Conservation (phyloP, 352 stramenopile genomes). For the Globisporangium sylvaticum region DNA sequence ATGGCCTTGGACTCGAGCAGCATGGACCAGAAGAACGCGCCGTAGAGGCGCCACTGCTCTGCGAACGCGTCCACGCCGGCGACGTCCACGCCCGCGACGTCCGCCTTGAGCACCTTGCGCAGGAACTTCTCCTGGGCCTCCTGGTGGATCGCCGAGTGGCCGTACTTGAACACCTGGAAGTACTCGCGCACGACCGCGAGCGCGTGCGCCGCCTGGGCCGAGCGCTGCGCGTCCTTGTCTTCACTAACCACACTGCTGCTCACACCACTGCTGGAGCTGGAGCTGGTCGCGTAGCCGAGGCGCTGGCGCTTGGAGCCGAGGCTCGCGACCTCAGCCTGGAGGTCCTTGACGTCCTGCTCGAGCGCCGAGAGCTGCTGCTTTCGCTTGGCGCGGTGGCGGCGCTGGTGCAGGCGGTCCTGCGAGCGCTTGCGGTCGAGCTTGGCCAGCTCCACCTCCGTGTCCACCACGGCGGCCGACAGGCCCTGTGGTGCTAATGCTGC, state of each 20-base stretch:
- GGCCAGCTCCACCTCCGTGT: constrained; percentile 1
- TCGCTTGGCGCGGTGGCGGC: constrained; percentile 15
- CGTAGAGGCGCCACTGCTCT: constrained; percentile 15
- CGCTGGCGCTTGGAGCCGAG: constrained; percentile 14
- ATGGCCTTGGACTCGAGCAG: constrained; percentile 12
- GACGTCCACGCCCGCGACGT: constrained; percentile 10
- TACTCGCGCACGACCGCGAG: constrained; percentile 13
- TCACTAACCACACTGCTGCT: neutral
- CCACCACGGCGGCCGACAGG: neutral
- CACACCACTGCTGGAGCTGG: neutral
- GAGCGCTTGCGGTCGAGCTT: constrained; percentile 17
- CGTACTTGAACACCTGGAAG: constrained; percentile 18
- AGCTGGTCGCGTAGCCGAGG: neutral
- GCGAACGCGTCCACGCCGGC: constrained; percentile 9
- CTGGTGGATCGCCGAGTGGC: constrained; percentile 16
- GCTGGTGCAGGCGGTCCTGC: constrained; percentile 15
- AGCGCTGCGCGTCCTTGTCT: neutral
- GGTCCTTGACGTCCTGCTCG: constrained; percentile 16
- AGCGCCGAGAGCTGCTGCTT: constrained; percentile 15
- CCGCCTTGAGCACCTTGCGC: neutral
- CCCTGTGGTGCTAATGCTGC: neutral
- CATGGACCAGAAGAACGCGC: constrained; percentile 18
- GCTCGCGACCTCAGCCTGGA: constrained; percentile 4
- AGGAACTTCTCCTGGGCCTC: constrained; percentile 9
- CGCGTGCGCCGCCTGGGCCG: neutral